These are phyloP conservation scores for Oryza meyeriana DNA, from an alignment of 176 grass and related monocot genomes.

Conservation along the genomic window DNA sequence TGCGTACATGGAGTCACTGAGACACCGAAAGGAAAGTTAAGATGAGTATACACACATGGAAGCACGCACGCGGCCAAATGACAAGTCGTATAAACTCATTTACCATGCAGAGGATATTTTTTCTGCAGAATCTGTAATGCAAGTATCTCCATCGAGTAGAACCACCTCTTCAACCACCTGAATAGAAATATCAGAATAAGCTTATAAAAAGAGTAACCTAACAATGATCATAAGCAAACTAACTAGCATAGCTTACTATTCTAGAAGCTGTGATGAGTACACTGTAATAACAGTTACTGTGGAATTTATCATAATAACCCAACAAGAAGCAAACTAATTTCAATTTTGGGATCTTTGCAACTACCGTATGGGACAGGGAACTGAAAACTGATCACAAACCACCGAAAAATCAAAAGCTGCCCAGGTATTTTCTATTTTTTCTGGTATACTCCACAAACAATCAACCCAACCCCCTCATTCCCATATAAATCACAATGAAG, in stretches of 20 bases:
- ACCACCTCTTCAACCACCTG: constrained; percentile 75
- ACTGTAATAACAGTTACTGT: background rate
- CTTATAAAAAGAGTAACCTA: background rate
- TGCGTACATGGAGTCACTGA: background rate
- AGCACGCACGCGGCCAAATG: background rate
- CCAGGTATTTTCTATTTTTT: no score
- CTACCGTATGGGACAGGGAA: background rate
- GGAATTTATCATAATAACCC: background rate
- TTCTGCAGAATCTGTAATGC: constrained; percentile 32
- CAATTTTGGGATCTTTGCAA: background rate
- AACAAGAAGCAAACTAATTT: background rate
- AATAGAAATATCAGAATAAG: constrained; percentile 42
- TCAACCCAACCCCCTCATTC: no score
- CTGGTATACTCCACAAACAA: no score
- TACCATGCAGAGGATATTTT: constrained; percentile 53
- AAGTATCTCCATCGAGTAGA: constrained; percentile 71
- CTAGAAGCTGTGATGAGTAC: background rate
- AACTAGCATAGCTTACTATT: constrained; percentile 1
- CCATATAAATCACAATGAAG: no score
- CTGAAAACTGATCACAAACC: no score
- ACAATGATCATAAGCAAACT: constrained; percentile 5
- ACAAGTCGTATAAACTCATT: constrained; percentile 20
- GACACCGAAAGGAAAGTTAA: constrained; percentile 1
- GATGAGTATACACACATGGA: background rate
- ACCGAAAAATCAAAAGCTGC: no score